These are phyloP conservation scores for Pontederia paniculata DNA, from an alignment of 176 grass and related monocot species.

Conservation along the genomic window DNA sequence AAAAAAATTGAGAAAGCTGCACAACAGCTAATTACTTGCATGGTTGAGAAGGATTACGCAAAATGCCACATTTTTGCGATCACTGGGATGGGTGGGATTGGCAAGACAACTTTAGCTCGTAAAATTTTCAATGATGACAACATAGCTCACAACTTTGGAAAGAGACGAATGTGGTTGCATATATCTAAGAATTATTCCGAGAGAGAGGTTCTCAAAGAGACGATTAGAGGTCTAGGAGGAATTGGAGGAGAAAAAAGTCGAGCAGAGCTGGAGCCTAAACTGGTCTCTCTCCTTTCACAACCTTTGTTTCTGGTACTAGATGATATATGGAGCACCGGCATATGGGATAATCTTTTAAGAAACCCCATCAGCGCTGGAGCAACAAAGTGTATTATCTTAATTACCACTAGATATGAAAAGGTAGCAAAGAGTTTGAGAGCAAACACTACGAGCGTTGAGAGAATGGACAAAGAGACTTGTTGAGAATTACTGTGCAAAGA, in stretches of 20 bases:
- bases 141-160: constrained; percentile 47
- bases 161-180: constrained; percentile 35
- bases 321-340: constrained; percentile 54
- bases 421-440: too few species aligned
- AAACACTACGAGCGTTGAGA: too few species aligned
- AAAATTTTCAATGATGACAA: constrained; percentile 50
- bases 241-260: constrained; percentile 23
- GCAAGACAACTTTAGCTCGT: constrained; percentile 61
- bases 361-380: constrained; percentile 35
- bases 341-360: constrained; percentile 42
- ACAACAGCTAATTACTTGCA: constrained; percentile 31
- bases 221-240: constrained; percentile 29
- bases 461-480: too few species aligned
- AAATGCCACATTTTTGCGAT: constrained; percentile 58
- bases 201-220: constrained; percentile 36
- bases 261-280: constrained; percentile 35
- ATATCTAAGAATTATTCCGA: constrained; percentile 40
- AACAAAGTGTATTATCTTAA: too few species aligned
- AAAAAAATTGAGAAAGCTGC: constrained; percentile 29
- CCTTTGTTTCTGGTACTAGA: constrained; percentile 62
- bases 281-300: constrained; percentile 36
- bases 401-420: too few species aligned
- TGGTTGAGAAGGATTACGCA: constrained; percentile 53
- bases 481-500: too few species aligned
- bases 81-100: constrained; percentile 45